Evolutionary conservation across 2,329 filamentous ascomycete species (phyloP).

Genomic region (Macrophomina phaseolina): DNA sequence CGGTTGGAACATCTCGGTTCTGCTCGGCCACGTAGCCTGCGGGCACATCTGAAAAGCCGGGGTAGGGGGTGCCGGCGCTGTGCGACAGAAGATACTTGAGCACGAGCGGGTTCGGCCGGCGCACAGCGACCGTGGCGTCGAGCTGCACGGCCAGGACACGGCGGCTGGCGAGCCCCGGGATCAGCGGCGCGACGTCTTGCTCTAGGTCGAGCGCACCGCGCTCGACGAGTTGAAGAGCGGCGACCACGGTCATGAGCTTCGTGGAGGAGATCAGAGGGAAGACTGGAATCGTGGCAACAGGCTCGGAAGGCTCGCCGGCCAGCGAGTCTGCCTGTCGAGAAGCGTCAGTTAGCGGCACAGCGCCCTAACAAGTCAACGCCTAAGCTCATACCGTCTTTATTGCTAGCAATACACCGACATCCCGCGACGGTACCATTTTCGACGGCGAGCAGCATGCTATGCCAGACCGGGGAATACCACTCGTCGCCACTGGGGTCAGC

Average conservation of each 20-base stretch:
- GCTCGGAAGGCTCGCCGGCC: neutral
- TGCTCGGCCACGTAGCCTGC: conserved; percentile 45
- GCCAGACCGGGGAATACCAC: too few species aligned
- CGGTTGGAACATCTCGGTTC: neutral
- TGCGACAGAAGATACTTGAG: conserved; percentile 55
- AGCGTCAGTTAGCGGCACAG: neutral
- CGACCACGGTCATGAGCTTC: conserved; percentile 1
- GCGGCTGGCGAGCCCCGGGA: neutral
- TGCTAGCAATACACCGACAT: neutral
- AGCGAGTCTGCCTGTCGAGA: neutral
- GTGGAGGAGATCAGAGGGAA: neutral
- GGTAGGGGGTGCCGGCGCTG: conserved; percentile 56
- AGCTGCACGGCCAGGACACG: neutral
- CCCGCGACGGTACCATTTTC: neutral
- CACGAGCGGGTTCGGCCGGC: conserved; percentile 38
- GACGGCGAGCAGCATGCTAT: neutral
- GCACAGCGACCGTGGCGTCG: neutral
- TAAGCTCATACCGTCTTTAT: neutral
- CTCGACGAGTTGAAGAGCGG: conserved; percentile 1
- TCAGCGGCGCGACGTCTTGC: neutral
- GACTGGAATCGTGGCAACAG: neutral
- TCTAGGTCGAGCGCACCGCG: neutral
- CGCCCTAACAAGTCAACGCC: neutral
- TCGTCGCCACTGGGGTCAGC: too few species aligned
- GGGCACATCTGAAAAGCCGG: conserved; percentile 48